phyloP scores from a whole-genome alignment of 768 basidiomycete genomes.

The Pholiota microspora region DNA sequence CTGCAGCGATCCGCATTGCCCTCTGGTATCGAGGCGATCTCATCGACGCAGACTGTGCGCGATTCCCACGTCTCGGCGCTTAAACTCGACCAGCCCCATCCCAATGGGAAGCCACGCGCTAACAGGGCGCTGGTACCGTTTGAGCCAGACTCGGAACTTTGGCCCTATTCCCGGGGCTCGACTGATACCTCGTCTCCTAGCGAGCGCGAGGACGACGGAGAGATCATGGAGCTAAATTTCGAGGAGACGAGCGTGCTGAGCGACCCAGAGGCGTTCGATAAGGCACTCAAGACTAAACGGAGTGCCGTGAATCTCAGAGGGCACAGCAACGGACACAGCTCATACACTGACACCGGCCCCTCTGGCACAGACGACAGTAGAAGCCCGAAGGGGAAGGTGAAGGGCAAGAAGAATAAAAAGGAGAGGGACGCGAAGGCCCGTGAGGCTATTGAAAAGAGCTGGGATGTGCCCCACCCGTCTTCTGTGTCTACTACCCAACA shows the following conservation, averaged over 20 bases:
- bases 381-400: slow-evolving; percentile 28
- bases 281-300: slow-evolving; percentile 29
- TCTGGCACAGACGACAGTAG: slow-evolving; percentile 11
- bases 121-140: slow-evolving; percentile 56
- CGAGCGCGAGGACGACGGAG: slow-evolving; percentile 44
- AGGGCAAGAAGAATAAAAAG: slow-evolving; percentile 32
- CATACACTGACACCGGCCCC: slow-evolving; percentile 6
- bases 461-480: slow-evolving; percentile 49
- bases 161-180: slow-evolving; percentile 57
- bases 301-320: slow-evolving; percentile 25
- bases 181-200: slow-evolving; percentile 31
- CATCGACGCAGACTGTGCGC: slow-evolving; percentile 22
- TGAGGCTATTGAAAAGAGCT: slow-evolving; percentile 57
- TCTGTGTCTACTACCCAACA: slow-evolving; percentile 4
- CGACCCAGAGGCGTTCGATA: slow-evolving; percentile 57
- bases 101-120: slow-evolving; percentile 20
- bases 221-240: slow-evolving; percentile 76
- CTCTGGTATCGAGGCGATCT: slow-evolving; percentile 20
- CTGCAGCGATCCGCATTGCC: slow-evolving; percentile 14
- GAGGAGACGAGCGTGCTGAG: slow-evolving; percentile 71
- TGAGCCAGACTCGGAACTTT: slow-evolving; percentile 61
- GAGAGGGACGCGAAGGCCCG: slow-evolving; percentile 38
- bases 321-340: slow-evolving; percentile 8
- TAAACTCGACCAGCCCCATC: not conserved
- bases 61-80: not conserved